phyloP scores from a whole-genome alignment of 23 red algal species.

The Gracilaria caudata region DNA sequence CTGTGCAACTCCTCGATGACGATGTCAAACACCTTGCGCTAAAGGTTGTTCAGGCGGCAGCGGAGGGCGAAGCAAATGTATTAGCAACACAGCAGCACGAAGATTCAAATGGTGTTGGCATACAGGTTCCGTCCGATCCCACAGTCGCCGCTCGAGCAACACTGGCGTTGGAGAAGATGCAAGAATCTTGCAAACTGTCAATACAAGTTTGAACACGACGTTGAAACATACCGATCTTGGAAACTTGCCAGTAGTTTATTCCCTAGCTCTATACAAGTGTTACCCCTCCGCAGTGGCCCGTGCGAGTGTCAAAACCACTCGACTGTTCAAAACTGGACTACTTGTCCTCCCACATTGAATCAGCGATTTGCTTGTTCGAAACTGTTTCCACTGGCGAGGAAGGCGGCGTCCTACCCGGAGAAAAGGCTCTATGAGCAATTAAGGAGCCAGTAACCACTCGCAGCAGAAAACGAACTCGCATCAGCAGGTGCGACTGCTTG shows the following conservation, averaged over 20 bases:
- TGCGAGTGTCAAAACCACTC: neutral
- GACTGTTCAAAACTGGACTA: slow-evolving; percentile 17
- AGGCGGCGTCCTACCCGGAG: neutral
- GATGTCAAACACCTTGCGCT: neutral
- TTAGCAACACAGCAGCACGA: neutral
- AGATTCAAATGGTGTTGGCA: neutral
- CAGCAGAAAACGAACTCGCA: slow-evolving; percentile 38
- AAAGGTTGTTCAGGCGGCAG: slow-evolving; percentile 1
- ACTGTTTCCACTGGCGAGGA: slow-evolving; percentile 7
- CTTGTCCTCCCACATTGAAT: neutral
- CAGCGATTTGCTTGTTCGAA: neutral
- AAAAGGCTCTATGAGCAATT: slow-evolving; percentile 33
- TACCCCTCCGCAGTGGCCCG: neutral
- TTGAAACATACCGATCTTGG: neutral
- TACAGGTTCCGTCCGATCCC: neutral
- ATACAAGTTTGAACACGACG: neutral
- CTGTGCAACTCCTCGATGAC: neutral
- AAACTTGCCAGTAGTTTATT: neutral
- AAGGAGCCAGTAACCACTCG: too few relatives aligned
- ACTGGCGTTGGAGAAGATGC: slow-evolving; percentile 31
- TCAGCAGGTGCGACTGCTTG: slow-evolving; percentile 27
- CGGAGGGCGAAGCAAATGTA: neutral
- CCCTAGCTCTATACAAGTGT: neutral
- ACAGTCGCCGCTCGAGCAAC: slow-evolving; percentile 32
- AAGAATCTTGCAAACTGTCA: neutral